Percentiles rank a stretch among this genome's conserved stretches.
Conservation (phyloP, 2,329 filamentous ascomycete genomes). For the Trichoderma sp. region DNA sequence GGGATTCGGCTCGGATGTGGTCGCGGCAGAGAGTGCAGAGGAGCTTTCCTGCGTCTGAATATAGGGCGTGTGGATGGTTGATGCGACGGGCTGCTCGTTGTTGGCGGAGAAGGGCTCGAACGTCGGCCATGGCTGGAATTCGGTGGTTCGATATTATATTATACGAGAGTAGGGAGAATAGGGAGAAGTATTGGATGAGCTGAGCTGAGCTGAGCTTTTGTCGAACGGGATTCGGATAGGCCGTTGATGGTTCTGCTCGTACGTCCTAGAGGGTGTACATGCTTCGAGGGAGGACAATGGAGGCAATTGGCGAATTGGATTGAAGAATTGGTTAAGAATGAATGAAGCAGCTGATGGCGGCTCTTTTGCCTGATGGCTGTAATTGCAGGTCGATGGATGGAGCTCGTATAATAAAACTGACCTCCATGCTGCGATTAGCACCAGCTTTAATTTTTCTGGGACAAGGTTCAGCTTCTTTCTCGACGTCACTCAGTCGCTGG, state of each 20-base stretch:
- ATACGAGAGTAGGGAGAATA: background rate
- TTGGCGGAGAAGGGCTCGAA: conserved; percentile 73
- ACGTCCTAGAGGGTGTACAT: background rate
- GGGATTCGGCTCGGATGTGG: conserved; percentile 60
- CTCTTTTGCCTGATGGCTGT: background rate
- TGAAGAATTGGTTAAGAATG: background rate
- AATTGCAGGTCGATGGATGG: background rate
- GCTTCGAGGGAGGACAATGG: background rate
- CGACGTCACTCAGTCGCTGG: conserved; percentile 2
- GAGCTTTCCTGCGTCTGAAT: conserved; percentile 65
- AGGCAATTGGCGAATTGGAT: background rate
- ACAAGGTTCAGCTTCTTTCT: background rate
- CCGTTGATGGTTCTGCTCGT: background rate
- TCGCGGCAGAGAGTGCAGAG: conserved; percentile 65
- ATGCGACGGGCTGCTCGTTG: conserved; percentile 73
- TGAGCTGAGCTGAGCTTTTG: background rate
- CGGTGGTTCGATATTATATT: background rate
- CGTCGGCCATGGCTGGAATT: conserved; percentile 63
- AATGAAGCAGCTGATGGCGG: background rate
- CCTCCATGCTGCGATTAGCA: background rate
- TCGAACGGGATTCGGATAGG: background rate
- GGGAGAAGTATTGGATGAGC: background rate
- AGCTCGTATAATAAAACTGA: background rate
- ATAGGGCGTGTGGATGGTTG: conserved; percentile 65
- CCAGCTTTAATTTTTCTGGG: background rate